phyloP scores from a whole-genome alignment of 331 rosid genomes.

The Pyracantha coccinea region DNA sequence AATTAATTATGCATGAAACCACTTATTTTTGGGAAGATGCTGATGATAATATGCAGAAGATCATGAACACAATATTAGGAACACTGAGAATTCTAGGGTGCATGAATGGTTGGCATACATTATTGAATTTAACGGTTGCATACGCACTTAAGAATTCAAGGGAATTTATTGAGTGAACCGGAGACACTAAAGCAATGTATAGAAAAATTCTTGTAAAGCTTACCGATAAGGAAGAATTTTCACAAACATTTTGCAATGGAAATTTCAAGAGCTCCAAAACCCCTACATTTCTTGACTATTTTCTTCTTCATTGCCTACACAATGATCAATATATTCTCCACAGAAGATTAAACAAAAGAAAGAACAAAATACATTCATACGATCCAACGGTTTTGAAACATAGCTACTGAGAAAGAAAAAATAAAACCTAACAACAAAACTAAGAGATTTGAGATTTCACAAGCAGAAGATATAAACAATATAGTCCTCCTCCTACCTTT shows the following conservation, averaged over 20 bases:
- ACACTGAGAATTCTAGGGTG: no score
- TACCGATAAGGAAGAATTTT: neutral
- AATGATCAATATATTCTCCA: constrained; percentile 5
- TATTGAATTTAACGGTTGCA: no score
- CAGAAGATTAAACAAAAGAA: constrained; percentile 3
- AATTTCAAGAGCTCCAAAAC: neutral
- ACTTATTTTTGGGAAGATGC: neutral
- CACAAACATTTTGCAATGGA: neutral
- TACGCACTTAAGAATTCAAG: no score
- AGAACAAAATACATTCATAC: constrained; percentile 5
- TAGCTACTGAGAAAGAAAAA: neutral
- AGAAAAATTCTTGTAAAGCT: neutral
- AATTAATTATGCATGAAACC: neutral
- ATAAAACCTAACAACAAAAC: constrained; percentile 1
- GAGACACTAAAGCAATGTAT: neutral
- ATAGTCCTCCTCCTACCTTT: constrained; percentile 20
- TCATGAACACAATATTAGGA: no score
- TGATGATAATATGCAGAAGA: neutral
- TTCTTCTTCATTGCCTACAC: constrained; percentile 15
- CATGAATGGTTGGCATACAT: no score
- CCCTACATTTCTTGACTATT: neutral
- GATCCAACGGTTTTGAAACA: constrained; percentile 9
- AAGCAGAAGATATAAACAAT: constrained; percentile 22
- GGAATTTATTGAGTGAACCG: no score
- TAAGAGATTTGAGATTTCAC: constrained; percentile 8